Evolutionary conservation across 805 yeast genomes (phyloP).

Genomic region (Priceomyces melissophilus): DNA sequence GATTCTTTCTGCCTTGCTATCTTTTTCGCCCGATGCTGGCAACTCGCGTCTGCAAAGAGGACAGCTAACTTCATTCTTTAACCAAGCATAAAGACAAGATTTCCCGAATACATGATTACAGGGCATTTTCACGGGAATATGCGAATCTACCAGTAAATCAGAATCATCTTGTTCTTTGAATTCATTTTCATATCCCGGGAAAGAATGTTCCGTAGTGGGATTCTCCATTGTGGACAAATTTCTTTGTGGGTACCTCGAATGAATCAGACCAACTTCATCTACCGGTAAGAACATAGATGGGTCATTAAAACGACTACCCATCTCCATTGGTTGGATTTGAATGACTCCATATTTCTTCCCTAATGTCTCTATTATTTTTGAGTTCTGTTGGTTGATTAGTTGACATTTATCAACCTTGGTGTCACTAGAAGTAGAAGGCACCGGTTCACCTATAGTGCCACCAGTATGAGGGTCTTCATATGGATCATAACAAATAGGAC

Average conservation of each 20-base stretch:
- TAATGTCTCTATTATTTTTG: conserved; percentile 5
- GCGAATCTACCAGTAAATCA: conserved; percentile 15
- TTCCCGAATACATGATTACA: conserved; percentile 42
- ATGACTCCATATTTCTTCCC: conserved; percentile 1
- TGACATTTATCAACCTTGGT: neutral
- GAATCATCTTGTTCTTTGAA: conserved; percentile 10
- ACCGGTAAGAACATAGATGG: conserved; percentile 32
- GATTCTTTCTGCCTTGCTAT: conserved; percentile 12
- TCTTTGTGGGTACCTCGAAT: conserved; percentile 26
- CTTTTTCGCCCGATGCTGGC: conserved; percentile 19
- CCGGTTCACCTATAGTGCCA: conserved; percentile 8
- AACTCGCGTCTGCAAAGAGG: conserved; percentile 41
- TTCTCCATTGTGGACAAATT: conserved; percentile 18
- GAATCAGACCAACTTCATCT: conserved; percentile 21
- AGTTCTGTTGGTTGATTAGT: conserved; percentile 1
- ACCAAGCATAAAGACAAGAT: conserved; percentile 41
- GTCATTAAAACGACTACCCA: conserved; percentile 19
- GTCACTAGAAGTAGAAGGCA: conserved; percentile 1
- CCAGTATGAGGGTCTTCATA: conserved; percentile 17
- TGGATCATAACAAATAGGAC: conserved; percentile 41
- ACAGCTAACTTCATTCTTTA: conserved; percentile 36
- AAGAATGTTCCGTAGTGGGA: conserved; percentile 17
- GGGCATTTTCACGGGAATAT: conserved; percentile 39
- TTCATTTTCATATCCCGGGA: conserved; percentile 26
- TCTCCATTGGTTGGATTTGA: conserved; percentile 8